phyloP scores from a whole-genome alignment of 163 green algal species.

The Trebouxiophyceae sp. region DNA sequence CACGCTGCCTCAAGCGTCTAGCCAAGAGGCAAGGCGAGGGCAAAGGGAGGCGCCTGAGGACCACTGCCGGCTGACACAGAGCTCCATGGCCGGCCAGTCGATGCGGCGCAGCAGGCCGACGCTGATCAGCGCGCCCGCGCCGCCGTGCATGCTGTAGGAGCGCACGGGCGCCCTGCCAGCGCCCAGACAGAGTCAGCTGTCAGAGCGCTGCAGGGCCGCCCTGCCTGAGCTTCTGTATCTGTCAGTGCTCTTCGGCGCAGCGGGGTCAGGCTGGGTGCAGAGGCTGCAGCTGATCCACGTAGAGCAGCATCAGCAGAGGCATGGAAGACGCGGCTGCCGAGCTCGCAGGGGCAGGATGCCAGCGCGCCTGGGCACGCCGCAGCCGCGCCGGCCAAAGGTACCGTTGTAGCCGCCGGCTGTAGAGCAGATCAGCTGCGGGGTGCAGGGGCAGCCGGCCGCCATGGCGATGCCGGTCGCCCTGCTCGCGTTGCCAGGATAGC shows the following conservation, averaged over 20 bases:
- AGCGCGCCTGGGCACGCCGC: neutral
- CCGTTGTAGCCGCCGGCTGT: neutral
- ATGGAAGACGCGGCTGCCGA: too few relatives aligned
- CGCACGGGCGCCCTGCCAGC: constrained; percentile 1
- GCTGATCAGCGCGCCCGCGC: constrained; percentile 17
- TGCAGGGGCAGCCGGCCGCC: constrained; percentile 21
- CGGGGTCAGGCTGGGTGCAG: too few relatives aligned
- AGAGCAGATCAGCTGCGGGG: constrained; percentile 12
- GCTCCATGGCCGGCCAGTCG: neutral
- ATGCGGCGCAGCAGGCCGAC: constrained; percentile 3
- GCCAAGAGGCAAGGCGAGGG: too few relatives aligned
- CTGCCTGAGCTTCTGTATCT: too few relatives aligned
- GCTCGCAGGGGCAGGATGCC: too few relatives aligned
- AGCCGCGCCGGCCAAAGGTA: neutral
- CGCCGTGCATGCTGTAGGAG: constrained; percentile 21
- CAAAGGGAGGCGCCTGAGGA: too few relatives aligned
- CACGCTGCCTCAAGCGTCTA: too few relatives aligned
- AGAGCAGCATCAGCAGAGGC: too few relatives aligned
- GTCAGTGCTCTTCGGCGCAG: too few relatives aligned
- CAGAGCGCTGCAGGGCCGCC: too few relatives aligned
- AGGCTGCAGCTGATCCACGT: too few relatives aligned
- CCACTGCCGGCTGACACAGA: neutral
- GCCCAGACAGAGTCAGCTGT: neutral
- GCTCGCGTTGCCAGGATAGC: constrained; percentile 3
- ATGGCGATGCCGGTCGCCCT: neutral